A percentile compares a stretch with the other conserved stretches of the same genome.
These are phyloP conservation scores for Collybia sp. DNA, from an alignment of 768 basidiomycete genomes.

Conservation along the genomic window DNA sequence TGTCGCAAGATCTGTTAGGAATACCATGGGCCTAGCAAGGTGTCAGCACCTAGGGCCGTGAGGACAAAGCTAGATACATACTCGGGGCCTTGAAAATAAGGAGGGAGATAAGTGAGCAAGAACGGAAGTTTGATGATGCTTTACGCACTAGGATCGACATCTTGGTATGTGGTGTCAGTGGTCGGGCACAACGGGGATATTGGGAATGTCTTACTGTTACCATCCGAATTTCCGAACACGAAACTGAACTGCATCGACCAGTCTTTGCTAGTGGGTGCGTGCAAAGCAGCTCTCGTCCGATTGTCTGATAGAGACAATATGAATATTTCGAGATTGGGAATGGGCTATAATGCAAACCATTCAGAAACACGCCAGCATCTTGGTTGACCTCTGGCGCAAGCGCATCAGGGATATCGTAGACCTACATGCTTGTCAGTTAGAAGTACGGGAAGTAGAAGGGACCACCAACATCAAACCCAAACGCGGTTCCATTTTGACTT, in stretches of 20 bases:
- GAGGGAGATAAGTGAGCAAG: neutral
- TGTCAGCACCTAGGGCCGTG: neutral
- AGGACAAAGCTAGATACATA: constrained; percentile 13
- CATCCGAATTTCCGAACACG: constrained; percentile 30
- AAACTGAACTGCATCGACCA: constrained; percentile 34
- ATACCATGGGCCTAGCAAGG: constrained; percentile 49
- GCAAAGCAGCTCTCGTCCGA: constrained; percentile 52
- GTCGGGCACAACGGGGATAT: neutral
- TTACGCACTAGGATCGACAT: constrained; percentile 32
- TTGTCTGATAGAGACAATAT: constrained; percentile 32
- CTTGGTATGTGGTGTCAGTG: constrained; percentile 9
- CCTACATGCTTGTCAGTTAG: constrained; percentile 17
- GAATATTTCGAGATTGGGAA: neutral
- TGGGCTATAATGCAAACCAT: constrained; percentile 36
- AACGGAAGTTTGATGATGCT: neutral
- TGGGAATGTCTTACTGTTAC: constrained; percentile 17
- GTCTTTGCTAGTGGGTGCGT: constrained; percentile 59
- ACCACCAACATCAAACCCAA: constrained; percentile 27
- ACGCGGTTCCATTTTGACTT: constrained; percentile 5
- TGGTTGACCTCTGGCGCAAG: constrained; percentile 43
- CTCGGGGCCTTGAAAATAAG: constrained; percentile 25
- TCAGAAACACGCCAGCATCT: constrained; percentile 56
- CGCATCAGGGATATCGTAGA: constrained; percentile 55
- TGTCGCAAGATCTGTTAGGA: constrained; percentile 60
- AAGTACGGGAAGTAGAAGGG: neutral